Conservation (phyloP, 371 early-diverging fungal species). For the Mucor circinelloides region DNA sequence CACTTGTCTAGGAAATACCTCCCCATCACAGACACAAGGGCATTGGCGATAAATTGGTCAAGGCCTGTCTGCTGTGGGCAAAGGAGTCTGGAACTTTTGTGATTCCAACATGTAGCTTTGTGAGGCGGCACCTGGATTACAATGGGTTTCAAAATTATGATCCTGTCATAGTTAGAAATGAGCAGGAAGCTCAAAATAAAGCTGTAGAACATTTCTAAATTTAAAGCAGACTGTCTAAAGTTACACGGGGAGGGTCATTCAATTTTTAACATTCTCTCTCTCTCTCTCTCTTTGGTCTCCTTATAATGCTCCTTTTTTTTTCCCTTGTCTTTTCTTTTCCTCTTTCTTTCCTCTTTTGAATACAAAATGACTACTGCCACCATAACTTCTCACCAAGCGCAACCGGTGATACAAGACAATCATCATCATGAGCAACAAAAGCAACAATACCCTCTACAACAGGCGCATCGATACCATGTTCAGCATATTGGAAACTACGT, state of each 20-base stretch:
- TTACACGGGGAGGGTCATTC: background rate
- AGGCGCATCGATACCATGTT: slow-evolving; percentile 6
- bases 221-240: background rate
- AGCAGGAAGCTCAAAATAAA: slow-evolving; percentile 4
- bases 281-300: background rate
- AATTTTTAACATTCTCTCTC: background rate
- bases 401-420: background rate
- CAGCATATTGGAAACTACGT: slow-evolving; percentile 45
- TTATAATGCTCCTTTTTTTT: background rate
- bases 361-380: slow-evolving; percentile 7
- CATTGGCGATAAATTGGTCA: slow-evolving; percentile 15
- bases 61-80: slow-evolving; percentile 16
- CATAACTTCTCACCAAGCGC: background rate
- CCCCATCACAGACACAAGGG: slow-evolving; percentile 16
- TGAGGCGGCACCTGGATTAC: slow-evolving; percentile 19
- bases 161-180: slow-evolving; percentile 5
- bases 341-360: background rate
- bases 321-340: background rate
- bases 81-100: slow-evolving; percentile 25
- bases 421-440: background rate
- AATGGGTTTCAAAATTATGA: slow-evolving; percentile 10
- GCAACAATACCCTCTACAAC: background rate
- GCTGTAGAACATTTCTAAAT: background rate
- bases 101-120: slow-evolving; percentile 26
- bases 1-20: slow-evolving; percentile 20